These are phyloP conservation scores for Podaxis sp. DNA, from an alignment of 768 basidiomycete genomes.

Conservation along the genomic window DNA sequence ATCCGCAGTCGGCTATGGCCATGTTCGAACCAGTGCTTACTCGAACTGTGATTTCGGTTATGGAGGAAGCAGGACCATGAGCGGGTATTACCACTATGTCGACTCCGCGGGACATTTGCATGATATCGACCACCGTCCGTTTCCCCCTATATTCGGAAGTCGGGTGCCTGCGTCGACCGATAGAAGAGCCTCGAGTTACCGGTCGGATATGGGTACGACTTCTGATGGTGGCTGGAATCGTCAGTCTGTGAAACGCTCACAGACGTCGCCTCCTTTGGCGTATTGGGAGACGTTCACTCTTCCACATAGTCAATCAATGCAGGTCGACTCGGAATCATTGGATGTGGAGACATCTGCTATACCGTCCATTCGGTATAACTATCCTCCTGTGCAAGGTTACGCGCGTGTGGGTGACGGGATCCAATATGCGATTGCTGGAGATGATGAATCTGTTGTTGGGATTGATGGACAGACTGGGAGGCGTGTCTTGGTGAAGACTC, in stretches of 20 bases:
- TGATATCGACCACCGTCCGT: constrained; percentile 9
- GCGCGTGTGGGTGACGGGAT: neutral
- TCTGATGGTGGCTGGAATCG: neutral
- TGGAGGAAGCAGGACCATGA: neutral
- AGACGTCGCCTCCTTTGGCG: neutral
- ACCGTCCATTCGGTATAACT: neutral
- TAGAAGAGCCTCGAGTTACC: neutral
- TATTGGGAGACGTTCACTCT: constrained; percentile 12
- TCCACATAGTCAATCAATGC: neutral
- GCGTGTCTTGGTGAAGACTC: neutral
- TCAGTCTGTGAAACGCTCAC: neutral
- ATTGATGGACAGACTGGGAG: neutral
- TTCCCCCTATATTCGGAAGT: neutral
- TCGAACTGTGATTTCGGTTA: neutral
- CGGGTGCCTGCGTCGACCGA: neutral
- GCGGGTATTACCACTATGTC: neutral
- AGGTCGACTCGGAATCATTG: neutral
- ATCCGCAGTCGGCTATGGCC: neutral
- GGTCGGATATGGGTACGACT: too few species aligned
- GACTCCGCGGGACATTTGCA: neutral
- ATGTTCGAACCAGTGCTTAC: neutral
- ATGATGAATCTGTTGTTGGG: neutral
- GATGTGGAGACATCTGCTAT: neutral
- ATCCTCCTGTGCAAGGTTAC: neutral
- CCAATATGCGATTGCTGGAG: neutral